Conservation (phyloP, 352 stramenopile genomes). For the Pythium aristosporum region DNA sequence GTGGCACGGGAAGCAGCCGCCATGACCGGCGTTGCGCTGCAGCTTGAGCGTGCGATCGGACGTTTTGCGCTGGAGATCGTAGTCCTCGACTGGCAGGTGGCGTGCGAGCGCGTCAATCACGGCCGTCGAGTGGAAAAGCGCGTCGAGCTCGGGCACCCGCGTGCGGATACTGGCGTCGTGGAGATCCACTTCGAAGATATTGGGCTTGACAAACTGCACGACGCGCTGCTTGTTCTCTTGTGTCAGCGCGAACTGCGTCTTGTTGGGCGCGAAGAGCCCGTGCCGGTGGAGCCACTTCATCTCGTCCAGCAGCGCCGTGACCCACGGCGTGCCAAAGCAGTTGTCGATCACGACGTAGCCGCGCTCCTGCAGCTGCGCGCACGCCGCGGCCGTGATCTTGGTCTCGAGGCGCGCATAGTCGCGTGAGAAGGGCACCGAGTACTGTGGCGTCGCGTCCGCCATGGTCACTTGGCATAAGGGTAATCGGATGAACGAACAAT, state of each 20-base stretch:
- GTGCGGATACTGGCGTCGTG: conserved; percentile 55
- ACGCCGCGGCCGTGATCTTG: conserved; percentile 45
- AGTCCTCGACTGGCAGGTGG: conserved; percentile 43
- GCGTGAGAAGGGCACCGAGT: conserved; percentile 49
- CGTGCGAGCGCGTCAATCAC: conserved; percentile 47
- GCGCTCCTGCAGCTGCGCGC: conserved; percentile 43
- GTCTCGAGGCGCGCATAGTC: conserved; percentile 47
- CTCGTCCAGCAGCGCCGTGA: conserved; percentile 54
- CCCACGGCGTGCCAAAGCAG: conserved; percentile 59
- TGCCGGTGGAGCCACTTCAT: conserved; percentile 58
- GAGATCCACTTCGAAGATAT: conserved; percentile 84
- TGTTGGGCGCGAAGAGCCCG: conserved; percentile 70
- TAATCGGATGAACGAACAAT: not conserved
- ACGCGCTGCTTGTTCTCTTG: conserved; percentile 36
- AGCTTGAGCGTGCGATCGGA: conserved; percentile 69
- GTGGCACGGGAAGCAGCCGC: conserved; percentile 79
- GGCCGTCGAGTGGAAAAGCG: conserved; percentile 60
- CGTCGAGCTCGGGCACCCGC: conserved; percentile 63
- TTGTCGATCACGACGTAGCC: conserved; percentile 70
- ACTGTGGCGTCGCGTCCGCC: conserved; percentile 20
- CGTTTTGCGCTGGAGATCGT: conserved; percentile 59
- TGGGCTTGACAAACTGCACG: conserved; percentile 73
- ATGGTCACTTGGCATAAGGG: no score
- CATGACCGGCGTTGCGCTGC: conserved; percentile 70
- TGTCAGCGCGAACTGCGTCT: conserved; percentile 77